Percentiles rank a stretch among this genome's conserved stretches.
These are phyloP conservation scores for Tricholoma sp. DNA, from an alignment of 768 basidiomycete genomes.

Conservation along the genomic window DNA sequence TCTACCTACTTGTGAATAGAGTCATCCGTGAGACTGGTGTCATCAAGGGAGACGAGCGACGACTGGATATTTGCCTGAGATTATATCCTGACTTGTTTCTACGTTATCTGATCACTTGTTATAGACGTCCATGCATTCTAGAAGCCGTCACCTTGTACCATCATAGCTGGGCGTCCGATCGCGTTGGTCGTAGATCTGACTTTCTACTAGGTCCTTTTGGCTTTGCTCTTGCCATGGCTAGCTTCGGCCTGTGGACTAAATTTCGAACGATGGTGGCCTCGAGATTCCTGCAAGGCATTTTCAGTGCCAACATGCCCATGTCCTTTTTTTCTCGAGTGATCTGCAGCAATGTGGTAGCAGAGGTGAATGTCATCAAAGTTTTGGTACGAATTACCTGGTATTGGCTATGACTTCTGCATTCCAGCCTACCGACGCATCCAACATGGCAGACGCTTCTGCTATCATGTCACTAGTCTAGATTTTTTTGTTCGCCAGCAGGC, in stretches of 20 bases:
- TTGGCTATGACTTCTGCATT: not conserved
- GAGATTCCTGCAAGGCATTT: slow-evolving; percentile 24
- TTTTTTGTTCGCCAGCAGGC: slow-evolving; percentile 20
- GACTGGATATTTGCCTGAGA: slow-evolving; percentile 43
- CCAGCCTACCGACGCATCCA: slow-evolving; percentile 24
- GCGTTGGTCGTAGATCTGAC: slow-evolving; percentile 29
- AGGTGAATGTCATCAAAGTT: slow-evolving; percentile 2
- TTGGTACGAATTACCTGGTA: too few relatives aligned
- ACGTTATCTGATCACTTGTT: not conserved
- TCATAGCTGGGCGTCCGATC: slow-evolving; percentile 32
- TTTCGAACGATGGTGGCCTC: slow-evolving; percentile 25
- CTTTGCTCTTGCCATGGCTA: slow-evolving; percentile 23
- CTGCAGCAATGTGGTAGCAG: slow-evolving; percentile 15
- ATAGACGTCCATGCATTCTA: slow-evolving; percentile 31
- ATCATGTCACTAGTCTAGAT: slow-evolving; percentile 24
- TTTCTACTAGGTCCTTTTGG: slow-evolving; percentile 29
- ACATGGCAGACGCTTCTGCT: slow-evolving; percentile 22
- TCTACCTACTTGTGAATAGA: not conserved
- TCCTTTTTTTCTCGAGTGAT: not conserved
- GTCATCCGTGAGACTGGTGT: slow-evolving; percentile 38
- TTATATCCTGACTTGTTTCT: slow-evolving; percentile 10
- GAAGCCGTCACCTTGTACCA: slow-evolving; percentile 28
- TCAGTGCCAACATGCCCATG: slow-evolving; percentile 32
- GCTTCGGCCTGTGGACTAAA: slow-evolving; percentile 26
- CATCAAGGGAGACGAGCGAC: slow-evolving; percentile 35